A percentile compares a stretch with the other conserved stretches of the same genome.
phyloP scores from a whole-genome alignment of 441 rosid genomes.

The Hura crepitans region DNA sequence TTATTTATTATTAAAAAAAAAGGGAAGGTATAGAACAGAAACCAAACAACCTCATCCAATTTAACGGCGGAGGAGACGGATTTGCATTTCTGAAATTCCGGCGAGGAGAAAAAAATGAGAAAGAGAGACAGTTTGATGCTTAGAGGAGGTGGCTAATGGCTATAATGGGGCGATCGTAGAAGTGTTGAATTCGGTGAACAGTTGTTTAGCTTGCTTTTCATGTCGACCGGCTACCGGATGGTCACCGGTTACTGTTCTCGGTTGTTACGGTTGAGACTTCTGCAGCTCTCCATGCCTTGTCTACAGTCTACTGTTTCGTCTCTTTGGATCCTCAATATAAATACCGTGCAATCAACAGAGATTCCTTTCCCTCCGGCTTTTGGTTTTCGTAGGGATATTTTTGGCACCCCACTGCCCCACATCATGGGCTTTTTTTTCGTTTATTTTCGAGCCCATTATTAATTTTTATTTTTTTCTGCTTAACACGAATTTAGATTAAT shows the following conservation, averaged over 20 bases:
- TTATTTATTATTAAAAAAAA: not conserved
- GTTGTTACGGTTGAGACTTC: not conserved
- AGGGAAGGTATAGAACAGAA: not conserved
- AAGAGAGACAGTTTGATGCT: constrained; percentile 7
- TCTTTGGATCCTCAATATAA: not conserved
- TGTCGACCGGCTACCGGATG: constrained; percentile 28
- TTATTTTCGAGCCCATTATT: not conserved
- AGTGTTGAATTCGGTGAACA: not conserved
- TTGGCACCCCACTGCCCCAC: not conserved
- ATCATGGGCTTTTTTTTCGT: not conserved
- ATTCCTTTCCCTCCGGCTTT: not conserved
- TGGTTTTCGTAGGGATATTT: not conserved
- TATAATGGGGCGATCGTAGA: constrained; percentile 14
- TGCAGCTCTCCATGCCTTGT: not conserved
- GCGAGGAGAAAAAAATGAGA: not conserved
- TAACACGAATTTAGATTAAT: too few relatives aligned
- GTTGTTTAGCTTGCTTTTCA: constrained; percentile 1
- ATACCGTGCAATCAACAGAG: not conserved
- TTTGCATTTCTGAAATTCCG: not conserved
- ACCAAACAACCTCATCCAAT: constrained; percentile 1
- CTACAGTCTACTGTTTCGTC: not conserved
- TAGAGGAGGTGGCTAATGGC: not conserved
- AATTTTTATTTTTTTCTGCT: too few relatives aligned
- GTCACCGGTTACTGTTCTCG: constrained; percentile 11
- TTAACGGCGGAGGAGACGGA: not conserved